phyloP scores from a whole-genome alignment of 164 flowering plant genomes.

The Echeveria elegans region DNA sequence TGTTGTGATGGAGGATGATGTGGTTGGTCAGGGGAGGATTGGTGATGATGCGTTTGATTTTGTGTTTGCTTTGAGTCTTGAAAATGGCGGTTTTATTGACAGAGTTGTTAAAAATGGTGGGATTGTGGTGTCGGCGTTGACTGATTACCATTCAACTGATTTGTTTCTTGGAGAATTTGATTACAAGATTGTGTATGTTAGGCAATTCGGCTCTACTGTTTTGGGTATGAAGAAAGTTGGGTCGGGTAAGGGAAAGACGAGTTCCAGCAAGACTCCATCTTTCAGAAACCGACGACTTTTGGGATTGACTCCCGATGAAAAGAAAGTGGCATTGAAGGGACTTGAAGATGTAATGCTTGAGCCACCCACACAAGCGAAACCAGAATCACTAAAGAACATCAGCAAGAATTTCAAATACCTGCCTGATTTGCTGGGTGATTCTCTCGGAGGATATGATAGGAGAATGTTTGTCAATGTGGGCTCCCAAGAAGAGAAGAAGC shows the following conservation, averaged over 20 bases:
- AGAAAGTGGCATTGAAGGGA: constrained; percentile 29
- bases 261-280: background rate
- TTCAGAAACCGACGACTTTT: constrained; percentile 19
- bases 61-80: constrained; percentile 18
- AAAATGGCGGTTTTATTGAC: constrained; percentile 17
- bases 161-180: constrained; percentile 22
- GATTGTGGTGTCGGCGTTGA: constrained; percentile 14
- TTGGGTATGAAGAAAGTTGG: constrained; percentile 35
- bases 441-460: constrained; percentile 34
- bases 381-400: constrained; percentile 14
- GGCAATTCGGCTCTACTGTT: constrained; percentile 27
- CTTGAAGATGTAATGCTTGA: constrained; percentile 36
- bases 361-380: no score
- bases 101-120: constrained; percentile 20
- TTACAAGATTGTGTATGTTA: constrained; percentile 37
- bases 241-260: background rate
- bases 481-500: constrained; percentile 3
- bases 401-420: constrained; percentile 36
- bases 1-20: constrained; percentile 13
- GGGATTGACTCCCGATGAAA: constrained; percentile 20
- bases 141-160: constrained; percentile 11
- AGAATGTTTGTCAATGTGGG: constrained; percentile 42
- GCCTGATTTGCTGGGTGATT: constrained; percentile 34
- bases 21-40: constrained; percentile 16
- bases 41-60: constrained; percentile 32